phyloP scores from a whole-genome alignment of 2,329 filamentous ascomycete genomes.

The Aspergillus fijiensis region DNA sequence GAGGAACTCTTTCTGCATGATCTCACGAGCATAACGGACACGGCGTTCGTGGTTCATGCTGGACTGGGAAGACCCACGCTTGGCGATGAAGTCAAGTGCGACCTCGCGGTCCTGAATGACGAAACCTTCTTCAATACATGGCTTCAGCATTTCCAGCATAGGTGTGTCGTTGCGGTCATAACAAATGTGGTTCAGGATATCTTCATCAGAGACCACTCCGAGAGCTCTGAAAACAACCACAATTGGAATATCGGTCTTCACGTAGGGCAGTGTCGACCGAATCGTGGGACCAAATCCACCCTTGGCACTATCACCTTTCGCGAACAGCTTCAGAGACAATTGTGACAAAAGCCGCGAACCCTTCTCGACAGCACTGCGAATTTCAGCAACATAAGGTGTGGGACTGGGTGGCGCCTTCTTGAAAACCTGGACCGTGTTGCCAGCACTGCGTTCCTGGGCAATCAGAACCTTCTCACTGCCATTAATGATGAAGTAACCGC shows the following conservation, averaged over 20 bases:
- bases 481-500: slow-evolving; percentile 99
- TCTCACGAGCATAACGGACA: slow-evolving; percentile 86
- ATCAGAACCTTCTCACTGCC: slow-evolving; percentile 98
- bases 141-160: slow-evolving; percentile 96
- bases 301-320: slow-evolving; percentile 77
- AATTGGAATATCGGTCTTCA: slow-evolving; percentile 90
- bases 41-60: slow-evolving; percentile 80
- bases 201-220: slow-evolving; percentile 94
- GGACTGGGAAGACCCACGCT: slow-evolving; percentile 72
- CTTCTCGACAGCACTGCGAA: slow-evolving; percentile 93
- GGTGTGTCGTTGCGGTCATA: slow-evolving; percentile 93
- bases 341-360: slow-evolving; percentile 93
- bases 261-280: slow-evolving; percentile 86
- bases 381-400: slow-evolving; percentile 91
- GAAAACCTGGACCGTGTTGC: slow-evolving; percentile 99
- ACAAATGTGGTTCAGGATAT: slow-evolving; percentile 96
- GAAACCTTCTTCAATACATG: slow-evolving; percentile 95
- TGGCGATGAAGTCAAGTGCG: slow-evolving; percentile 92
- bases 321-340: slow-evolving; percentile 83
- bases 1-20: slow-evolving; percentile 93
- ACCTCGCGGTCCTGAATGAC: slow-evolving; percentile 94
- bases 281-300: slow-evolving; percentile 84
- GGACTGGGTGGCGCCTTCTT: slow-evolving; percentile 93
- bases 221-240: slow-evolving; percentile 94
- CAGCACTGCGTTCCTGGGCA: slow-evolving; percentile 93